Evolutionary conservation across 805 yeast species (phyloP).

Genomic region (Cyberlindnera veronae): DNA sequence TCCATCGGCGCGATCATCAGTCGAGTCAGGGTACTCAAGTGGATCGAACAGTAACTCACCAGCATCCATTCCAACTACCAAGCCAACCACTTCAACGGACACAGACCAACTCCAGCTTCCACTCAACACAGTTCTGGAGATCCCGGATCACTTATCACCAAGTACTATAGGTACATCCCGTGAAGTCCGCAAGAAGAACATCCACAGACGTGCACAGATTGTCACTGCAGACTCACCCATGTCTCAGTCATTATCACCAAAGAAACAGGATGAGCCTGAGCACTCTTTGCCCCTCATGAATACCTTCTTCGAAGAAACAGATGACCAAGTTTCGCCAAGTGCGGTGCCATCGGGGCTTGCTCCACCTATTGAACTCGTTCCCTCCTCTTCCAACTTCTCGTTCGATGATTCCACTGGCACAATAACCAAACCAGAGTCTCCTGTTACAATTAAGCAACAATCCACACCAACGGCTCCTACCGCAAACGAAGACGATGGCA

Average conservation of each 20-base stretch:
- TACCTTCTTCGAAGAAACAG: no score
- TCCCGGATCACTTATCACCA: conserved; percentile 13
- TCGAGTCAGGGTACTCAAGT: conserved; percentile 7
- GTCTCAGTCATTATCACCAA: background rate
- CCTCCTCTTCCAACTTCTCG: background rate
- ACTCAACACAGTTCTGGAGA: conserved; percentile 21
- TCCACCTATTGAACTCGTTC: conserved; percentile 3
- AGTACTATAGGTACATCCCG: background rate
- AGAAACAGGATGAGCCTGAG: conserved; percentile 7
- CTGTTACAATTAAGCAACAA: background rate
- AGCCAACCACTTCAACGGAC: background rate
- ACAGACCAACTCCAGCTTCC: conserved; percentile 16
- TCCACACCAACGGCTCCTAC: background rate
- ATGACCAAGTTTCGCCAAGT: no score
- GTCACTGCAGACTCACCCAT: conserved; percentile 19
- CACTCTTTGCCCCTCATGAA: conserved; percentile 8
- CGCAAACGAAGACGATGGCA: conserved; percentile 2
- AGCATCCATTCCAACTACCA: background rate
- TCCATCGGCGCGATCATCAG: conserved; percentile 5
- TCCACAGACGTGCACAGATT: conserved; percentile 26
- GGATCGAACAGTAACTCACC: conserved; percentile 5
- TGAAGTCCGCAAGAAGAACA: conserved; percentile 15
- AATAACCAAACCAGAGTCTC: no score
- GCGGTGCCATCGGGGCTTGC: conserved; percentile 3
- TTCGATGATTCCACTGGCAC: background rate